Evolutionary conservation across 495 filamentous ascomycete genomes (phyloP).

Genomic region (Xylaria sp.): DNA sequence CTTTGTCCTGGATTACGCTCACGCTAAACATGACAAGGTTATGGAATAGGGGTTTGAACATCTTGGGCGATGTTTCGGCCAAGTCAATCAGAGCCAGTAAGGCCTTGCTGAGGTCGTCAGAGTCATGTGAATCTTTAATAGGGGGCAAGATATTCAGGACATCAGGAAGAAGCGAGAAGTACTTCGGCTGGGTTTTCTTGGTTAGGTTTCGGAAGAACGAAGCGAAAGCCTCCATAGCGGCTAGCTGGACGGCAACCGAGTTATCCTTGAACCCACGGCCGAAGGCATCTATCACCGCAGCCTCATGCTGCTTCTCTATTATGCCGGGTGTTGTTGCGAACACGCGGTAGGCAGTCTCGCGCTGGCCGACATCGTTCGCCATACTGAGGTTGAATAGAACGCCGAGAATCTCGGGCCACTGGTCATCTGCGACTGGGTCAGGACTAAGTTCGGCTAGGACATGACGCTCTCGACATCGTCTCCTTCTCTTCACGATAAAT

Average conservation of each 20-base stretch:
- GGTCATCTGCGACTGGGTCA: constrained; percentile 64
- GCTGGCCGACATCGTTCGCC: constrained; percentile 76
- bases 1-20: constrained; percentile 93
- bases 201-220: constrained; percentile 89
- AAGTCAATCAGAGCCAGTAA: constrained; percentile 91
- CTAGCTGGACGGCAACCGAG: constrained; percentile 81
- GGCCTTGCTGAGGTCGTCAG: constrained; percentile 86
- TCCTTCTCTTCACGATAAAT: neutral
- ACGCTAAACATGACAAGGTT: constrained; percentile 91
- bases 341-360: constrained; percentile 91
- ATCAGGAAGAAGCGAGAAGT: constrained; percentile 83
- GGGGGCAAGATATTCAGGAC: constrained; percentile 92
- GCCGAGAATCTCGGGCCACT: constrained; percentile 90
- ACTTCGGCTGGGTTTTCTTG: constrained; percentile 87
- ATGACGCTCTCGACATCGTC: neutral
- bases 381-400: constrained; percentile 89
- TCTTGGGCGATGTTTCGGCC: constrained; percentile 87
- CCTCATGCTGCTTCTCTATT: constrained; percentile 94
- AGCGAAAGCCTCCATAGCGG: constrained; percentile 95
- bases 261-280: constrained; percentile 90
- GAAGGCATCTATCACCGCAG: constrained; percentile 83
- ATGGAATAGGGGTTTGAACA: constrained; percentile 94
- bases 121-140: constrained; percentile 86
- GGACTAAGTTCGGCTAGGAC: constrained; percentile 14
- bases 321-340: constrained; percentile 95